Evolutionary conservation across 1,139 yeast genomes (phyloP).

Genomic region (Hemisphaericaspora lyxosophila): DNA sequence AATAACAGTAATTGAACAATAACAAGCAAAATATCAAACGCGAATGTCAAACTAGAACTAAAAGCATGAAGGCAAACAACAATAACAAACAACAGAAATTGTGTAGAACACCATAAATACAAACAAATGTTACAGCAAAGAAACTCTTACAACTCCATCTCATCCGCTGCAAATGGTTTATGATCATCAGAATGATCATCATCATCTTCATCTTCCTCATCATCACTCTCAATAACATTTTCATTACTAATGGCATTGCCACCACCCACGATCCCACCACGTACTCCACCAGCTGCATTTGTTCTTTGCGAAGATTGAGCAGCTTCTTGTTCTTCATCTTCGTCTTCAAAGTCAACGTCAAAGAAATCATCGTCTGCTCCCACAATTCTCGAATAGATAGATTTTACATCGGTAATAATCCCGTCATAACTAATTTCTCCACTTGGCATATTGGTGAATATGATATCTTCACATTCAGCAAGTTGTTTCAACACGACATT

Average conservation of each 20-base stretch:
- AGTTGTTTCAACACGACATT: slow-evolving; percentile 34
- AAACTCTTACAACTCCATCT: slow-evolving; percentile 69
- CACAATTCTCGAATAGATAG: slow-evolving; percentile 71
- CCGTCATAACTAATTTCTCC: slow-evolving; percentile 91
- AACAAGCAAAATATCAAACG: too few species aligned
- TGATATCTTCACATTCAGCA: slow-evolving; percentile 41
- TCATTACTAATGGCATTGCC: slow-evolving; percentile 36
- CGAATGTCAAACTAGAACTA: too few species aligned
- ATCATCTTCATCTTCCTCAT: slow-evolving; percentile 55
- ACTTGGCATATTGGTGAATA: slow-evolving; percentile 74
- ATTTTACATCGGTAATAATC: slow-evolving; percentile 75
- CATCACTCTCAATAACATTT: slow-evolving; percentile 33
- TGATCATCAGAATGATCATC: slow-evolving; percentile 37
- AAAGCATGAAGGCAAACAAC: too few species aligned
- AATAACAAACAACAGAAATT: too few species aligned
- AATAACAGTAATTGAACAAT: too few species aligned
- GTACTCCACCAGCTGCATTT: slow-evolving; percentile 7
- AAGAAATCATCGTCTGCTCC: slow-evolving; percentile 95
- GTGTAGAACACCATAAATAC: not conserved
- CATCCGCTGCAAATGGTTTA: slow-evolving; percentile 64
- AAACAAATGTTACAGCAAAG: too few species aligned
- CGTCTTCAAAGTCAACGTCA: slow-evolving; percentile 95
- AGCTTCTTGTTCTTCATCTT: slow-evolving; percentile 55
- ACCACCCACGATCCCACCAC: slow-evolving; percentile 19
- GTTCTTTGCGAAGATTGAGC: slow-evolving; percentile 2